Evolutionary conservation across 2,329 filamentous ascomycete genomes (phyloP).

Genomic region (Keithomyces neogunnii): DNA sequence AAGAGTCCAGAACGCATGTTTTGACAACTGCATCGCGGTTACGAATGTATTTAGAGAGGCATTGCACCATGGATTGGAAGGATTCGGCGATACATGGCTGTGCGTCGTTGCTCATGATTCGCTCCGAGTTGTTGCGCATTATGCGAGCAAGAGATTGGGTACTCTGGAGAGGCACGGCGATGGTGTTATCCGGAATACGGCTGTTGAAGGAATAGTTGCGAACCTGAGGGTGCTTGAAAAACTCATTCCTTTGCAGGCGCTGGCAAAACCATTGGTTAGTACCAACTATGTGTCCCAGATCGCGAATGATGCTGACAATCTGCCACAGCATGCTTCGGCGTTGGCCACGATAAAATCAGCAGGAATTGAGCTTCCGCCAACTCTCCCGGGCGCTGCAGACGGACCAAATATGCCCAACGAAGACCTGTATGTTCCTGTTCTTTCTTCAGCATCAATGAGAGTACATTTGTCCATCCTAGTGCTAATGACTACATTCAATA

Average conservation of each 20-base stretch:
- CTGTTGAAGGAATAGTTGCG: neutral
- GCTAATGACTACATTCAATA: too few species aligned
- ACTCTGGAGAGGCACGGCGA: neutral
- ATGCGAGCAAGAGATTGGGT: neutral
- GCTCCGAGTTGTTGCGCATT: neutral
- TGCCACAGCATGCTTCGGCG: neutral
- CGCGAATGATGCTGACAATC: neutral
- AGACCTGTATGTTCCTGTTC: too few species aligned
- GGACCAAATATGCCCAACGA: too few species aligned
- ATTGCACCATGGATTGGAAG: conserved; percentile 1
- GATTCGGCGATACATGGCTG: conserved; percentile 1
- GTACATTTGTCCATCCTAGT: too few species aligned
- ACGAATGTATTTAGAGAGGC: neutral
- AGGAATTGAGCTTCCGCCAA: neutral
- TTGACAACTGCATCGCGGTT: conserved; percentile 1
- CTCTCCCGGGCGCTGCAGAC: too few species aligned
- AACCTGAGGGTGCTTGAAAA: conserved; percentile 1
- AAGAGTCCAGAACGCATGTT: conserved; percentile 1
- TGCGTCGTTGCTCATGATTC: neutral
- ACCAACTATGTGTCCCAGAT: neutral
- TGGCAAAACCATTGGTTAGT: conserved; percentile 1
- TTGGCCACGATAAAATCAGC: neutral
- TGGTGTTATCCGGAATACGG: neutral
- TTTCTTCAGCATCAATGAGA: too few species aligned
- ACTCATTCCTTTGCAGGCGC: neutral